These are phyloP conservation scores for Mimosa pudica DNA, from an alignment of 306 rosid genomes.

Conservation along the genomic window DNA sequence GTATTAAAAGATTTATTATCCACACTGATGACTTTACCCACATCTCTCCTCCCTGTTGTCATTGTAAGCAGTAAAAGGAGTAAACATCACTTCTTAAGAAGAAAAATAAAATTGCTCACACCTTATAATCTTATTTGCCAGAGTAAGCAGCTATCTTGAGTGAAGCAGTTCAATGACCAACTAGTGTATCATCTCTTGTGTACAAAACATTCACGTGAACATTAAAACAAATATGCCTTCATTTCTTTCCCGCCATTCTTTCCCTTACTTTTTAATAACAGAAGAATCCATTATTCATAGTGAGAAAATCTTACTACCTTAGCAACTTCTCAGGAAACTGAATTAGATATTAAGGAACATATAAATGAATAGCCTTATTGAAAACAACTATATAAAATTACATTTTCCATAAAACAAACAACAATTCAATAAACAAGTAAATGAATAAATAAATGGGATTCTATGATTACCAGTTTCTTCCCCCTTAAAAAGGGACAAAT, in stretches of 20 bases:
- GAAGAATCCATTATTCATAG: conserved; percentile 3
- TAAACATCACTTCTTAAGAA: background rate
- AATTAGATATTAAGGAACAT: conserved; percentile 30
- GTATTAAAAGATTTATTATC: conserved; percentile 45
- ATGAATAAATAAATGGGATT: conserved; percentile 21
- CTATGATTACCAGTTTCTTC: conserved; percentile 57
- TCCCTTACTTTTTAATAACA: background rate
- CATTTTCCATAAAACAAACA: conserved; percentile 3
- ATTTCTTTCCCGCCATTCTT: background rate
- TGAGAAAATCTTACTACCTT: conserved; percentile 21
- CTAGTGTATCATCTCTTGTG: background rate
- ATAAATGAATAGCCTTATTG: conserved; percentile 27
- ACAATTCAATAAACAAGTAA: background rate
- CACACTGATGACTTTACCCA: conserved; percentile 39
- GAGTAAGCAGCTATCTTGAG: conserved; percentile 32
- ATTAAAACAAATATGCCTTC: background rate
- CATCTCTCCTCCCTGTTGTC: conserved; percentile 54
- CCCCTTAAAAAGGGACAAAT: conserved; percentile 44
- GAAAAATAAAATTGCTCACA: conserved; percentile 23
- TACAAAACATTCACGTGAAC: background rate
- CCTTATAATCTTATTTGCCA: conserved; percentile 30
- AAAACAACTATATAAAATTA: conserved; percentile 22
- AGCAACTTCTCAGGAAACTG: conserved; percentile 20
- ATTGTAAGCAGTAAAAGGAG: conserved; percentile 24
- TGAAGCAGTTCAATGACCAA: conserved; percentile 25